Percentiles rank a stretch among this genome's conserved stretches.
phyloP scores from a whole-genome alignment of 192 early-diverging fungal species.

The Coemansia sp. region DNA sequence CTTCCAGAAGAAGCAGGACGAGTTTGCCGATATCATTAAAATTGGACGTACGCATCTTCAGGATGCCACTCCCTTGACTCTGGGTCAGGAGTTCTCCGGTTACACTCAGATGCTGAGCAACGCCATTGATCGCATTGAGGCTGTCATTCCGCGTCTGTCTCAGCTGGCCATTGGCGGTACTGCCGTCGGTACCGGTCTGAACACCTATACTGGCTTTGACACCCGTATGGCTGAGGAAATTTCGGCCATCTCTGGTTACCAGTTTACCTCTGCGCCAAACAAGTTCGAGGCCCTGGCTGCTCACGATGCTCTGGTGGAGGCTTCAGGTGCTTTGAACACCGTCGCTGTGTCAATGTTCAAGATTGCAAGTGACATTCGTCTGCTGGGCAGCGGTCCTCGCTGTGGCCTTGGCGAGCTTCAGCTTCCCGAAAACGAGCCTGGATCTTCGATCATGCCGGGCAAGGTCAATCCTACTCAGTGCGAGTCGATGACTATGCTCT shows the following conservation, averaged over 20 bases:
- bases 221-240: conserved; percentile 87
- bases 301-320: conserved; percentile 98
- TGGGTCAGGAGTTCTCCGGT: conserved; percentile 99
- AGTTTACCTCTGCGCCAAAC: conserved; percentile 96
- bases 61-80: conserved; percentile 96
- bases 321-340: conserved; percentile 91
- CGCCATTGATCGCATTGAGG: conserved; percentile 85
- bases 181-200: conserved; percentile 96
- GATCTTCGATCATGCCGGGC: conserved; percentile 99
- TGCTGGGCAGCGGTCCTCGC: conserved; percentile 95
- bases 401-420: conserved; percentile 95
- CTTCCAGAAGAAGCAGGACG: conserved; percentile 71
- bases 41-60: conserved; percentile 98
- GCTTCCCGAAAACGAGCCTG: conserved; percentile 99
- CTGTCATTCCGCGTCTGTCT: conserved; percentile 78
- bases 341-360: conserved; percentile 96
- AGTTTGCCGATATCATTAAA: conserved; percentile 95
- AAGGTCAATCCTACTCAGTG: conserved; percentile 99
- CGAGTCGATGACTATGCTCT: conserved; percentile 99
- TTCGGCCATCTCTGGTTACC: conserved; percentile 79
- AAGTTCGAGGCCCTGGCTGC: conserved; percentile 99
- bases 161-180: conserved; percentile 97
- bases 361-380: conserved; percentile 98
- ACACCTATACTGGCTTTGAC: conserved; percentile 92
- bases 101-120: conserved; percentile 89